Evolutionary conservation across 2,329 filamentous ascomycete genomes (phyloP).

Genomic region (Coleophoma eucalyptorum): DNA sequence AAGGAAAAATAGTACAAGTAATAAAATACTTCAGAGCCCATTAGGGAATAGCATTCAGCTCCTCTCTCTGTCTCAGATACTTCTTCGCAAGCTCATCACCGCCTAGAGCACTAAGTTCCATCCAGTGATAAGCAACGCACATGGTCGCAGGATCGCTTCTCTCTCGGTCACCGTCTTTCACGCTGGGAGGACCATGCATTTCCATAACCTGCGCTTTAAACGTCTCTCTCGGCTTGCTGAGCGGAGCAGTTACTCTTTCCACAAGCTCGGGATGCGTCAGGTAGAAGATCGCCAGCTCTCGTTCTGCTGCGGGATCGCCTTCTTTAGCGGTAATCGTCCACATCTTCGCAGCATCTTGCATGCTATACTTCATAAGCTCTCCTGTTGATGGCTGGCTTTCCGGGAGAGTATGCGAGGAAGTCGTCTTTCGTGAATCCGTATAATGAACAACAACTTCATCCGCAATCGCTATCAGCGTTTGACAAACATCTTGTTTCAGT

Average conservation of each 20-base stretch:
- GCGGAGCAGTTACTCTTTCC: conserved; percentile 73
- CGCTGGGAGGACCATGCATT: conserved; percentile 46
- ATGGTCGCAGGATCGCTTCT: conserved; percentile 82
- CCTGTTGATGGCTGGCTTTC: conserved; percentile 23
- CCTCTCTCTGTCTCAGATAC: conserved; percentile 64
- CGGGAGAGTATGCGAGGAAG: conserved; percentile 5
- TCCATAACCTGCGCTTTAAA: conserved; percentile 88
- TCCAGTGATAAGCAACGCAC: conserved; percentile 96
- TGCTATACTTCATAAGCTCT: conserved; percentile 57
- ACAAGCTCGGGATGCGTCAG: conserved; percentile 87
- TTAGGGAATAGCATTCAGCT: conserved; percentile 26
- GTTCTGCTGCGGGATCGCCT: conserved; percentile 81
- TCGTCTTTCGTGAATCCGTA: conserved; percentile 54
- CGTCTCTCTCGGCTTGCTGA: conserved; percentile 80
- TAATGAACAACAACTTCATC: conserved; percentile 66
- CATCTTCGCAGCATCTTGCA: conserved; percentile 82
- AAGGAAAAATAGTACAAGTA: too few species aligned
- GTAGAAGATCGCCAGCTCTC: conserved; percentile 91
- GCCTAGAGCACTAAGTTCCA: conserved; percentile 83
- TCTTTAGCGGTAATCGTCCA: conserved; percentile 93
- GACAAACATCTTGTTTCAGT: conserved; percentile 84
- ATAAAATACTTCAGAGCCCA: not conserved
- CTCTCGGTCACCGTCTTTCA: conserved; percentile 48
- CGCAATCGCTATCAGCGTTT: conserved; percentile 63
- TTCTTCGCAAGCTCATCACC: conserved; percentile 81